A percentile compares a stretch with the other conserved stretches of the same genome.
Conservation (phyloP, 768 basidiomycete genomes). For the Russula vinacea region DNA sequence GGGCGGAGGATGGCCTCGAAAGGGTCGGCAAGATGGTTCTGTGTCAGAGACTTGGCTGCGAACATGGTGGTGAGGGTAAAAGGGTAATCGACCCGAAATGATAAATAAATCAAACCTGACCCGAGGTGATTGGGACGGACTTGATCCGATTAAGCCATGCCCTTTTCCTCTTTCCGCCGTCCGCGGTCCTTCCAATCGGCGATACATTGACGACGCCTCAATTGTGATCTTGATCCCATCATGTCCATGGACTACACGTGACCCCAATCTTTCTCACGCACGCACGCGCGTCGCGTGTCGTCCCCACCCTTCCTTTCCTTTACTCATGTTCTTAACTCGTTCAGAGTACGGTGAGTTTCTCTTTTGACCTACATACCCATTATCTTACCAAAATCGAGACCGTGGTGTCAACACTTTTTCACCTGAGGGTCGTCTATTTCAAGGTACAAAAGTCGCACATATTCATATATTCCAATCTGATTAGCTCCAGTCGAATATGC, state of each 20-base stretch:
- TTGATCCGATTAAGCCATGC: background rate
- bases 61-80: conserved; percentile 19
- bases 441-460: conserved; percentile 55
- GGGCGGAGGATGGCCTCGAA: conserved; percentile 64
- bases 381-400: conserved; percentile 46
- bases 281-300: conserved; percentile 24
- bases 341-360: conserved; percentile 77
- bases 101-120: background rate
- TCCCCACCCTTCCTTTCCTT: conserved; percentile 12
- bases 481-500: conserved; percentile 86
- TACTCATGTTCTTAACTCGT: conserved; percentile 84
- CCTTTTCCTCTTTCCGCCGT: background rate
- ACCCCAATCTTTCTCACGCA: conserved; percentile 14
- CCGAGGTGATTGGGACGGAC: background rate
- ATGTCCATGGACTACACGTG: conserved; percentile 16
- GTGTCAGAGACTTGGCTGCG: conserved; percentile 17
- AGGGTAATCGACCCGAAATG: background rate
- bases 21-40: conserved; percentile 54
- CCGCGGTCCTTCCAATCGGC: background rate
- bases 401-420: conserved; percentile 99
- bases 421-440: conserved; percentile 96
- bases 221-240: too few species aligned
- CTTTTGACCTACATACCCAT: background rate
- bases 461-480: conserved; percentile 29
- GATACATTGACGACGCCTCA: background rate